These are phyloP conservation scores for Anacardium occidentale DNA, from an alignment of 345 rosid genomes.

Conservation along the genomic window DNA sequence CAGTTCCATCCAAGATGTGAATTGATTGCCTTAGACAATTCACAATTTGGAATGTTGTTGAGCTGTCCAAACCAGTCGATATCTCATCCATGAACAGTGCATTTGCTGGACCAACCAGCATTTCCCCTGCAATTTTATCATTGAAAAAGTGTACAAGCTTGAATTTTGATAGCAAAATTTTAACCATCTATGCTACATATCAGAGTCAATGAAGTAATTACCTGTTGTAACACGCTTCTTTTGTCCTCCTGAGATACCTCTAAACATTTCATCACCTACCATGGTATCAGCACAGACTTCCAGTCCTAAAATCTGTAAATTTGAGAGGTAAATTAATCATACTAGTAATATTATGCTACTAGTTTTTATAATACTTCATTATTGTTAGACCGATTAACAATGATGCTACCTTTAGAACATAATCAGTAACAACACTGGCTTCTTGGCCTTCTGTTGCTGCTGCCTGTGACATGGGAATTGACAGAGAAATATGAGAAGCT, in stretches of 20 bases:
- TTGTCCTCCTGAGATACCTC: conserved; percentile 77
- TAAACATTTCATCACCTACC: conserved; percentile 57
- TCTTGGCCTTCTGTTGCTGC: conserved; percentile 47
- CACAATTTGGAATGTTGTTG: conserved; percentile 68
- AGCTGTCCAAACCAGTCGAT: conserved; percentile 78
- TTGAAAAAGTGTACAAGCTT: not conserved
- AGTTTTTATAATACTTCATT: not conserved
- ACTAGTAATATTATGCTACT: not conserved
- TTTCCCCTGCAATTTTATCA: conserved; percentile 49
- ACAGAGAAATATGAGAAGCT: conserved; percentile 3
- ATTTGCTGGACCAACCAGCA: conserved; percentile 69
- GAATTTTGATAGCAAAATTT: not conserved
- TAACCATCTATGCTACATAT: not conserved
- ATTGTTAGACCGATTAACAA: not conserved
- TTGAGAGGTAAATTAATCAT: not conserved
- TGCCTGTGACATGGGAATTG: conserved; percentile 37
- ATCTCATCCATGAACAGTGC: conserved; percentile 78
- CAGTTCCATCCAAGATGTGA: conserved; percentile 57
- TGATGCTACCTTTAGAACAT: conserved; percentile 48
- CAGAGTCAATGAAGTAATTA: conserved; percentile 13
- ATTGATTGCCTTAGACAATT: conserved; percentile 53
- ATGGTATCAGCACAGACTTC: conserved; percentile 65
- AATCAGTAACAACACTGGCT: conserved; percentile 52
- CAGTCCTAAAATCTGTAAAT: conserved; percentile 53
- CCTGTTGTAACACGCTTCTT: conserved; percentile 73